Evolutionary conservation across 2,329 filamentous ascomycete species (phyloP).

Genomic region (Arthroderma uncinatum): DNA sequence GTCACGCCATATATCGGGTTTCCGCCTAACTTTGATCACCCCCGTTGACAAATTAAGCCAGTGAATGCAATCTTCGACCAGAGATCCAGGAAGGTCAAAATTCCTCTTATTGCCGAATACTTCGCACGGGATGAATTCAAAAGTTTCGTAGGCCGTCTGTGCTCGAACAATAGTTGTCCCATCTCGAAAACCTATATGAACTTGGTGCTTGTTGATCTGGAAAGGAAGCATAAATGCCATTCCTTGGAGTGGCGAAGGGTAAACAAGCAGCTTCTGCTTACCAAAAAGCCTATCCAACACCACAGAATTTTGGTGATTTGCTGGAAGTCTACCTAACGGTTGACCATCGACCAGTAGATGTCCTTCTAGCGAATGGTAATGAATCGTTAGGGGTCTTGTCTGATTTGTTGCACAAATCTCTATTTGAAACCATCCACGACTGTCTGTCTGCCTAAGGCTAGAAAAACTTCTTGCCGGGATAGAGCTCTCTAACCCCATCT

Average conservation of each 20-base stretch:
- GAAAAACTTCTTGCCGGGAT: no score
- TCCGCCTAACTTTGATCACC: conserved; percentile 23
- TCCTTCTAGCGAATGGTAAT: conserved; percentile 26
- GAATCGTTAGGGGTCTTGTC: conserved; percentile 10
- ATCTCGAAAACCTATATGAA: conserved; percentile 15
- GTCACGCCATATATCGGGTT: conserved; percentile 22
- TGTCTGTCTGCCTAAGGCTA: neutral
- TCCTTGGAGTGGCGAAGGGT: conserved; percentile 21
- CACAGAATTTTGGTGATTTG: conserved; percentile 17
- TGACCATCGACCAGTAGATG: conserved; percentile 25
- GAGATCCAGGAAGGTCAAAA: conserved; percentile 22
- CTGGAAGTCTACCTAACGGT: conserved; percentile 23
- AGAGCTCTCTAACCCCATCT: no score
- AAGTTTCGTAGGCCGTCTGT: conserved; percentile 3
- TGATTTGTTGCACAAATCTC: neutral
- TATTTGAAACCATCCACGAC: conserved; percentile 1
- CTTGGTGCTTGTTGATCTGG: conserved; percentile 23
- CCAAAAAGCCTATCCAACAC: conserved; percentile 22
- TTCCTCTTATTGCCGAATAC: conserved; percentile 17
- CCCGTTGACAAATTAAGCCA: conserved; percentile 34
- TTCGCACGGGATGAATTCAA: conserved; percentile 25
- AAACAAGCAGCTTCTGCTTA: conserved; percentile 9
- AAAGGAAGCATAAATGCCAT: conserved; percentile 20
- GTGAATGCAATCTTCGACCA: conserved; percentile 36
- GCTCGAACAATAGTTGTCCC: conserved; percentile 28